Conservation (phyloP, 140 eudicot genomes). For the Erigeron philadelphicus region DNA sequence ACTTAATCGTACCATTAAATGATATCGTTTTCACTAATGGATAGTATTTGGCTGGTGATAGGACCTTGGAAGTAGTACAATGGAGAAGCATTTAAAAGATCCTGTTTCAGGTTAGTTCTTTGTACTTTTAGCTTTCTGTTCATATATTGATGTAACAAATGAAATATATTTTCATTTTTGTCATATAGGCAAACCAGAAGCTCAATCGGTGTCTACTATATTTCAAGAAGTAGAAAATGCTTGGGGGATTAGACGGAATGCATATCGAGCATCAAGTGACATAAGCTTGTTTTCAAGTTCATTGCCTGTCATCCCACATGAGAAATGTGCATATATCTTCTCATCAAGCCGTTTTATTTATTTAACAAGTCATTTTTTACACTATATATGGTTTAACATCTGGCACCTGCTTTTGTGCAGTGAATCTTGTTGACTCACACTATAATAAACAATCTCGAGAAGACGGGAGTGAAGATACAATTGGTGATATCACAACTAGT, state of each 20-base stretch:
- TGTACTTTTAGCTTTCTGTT: neutral
- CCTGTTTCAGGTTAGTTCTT: slow-evolving; percentile 32
- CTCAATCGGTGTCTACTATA: slow-evolving; percentile 28
- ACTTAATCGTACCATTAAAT: neutral
- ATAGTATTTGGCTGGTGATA: slow-evolving; percentile 24
- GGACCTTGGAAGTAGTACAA: slow-evolving; percentile 30
- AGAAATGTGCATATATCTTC: slow-evolving; percentile 43
- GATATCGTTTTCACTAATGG: slow-evolving; percentile 22
- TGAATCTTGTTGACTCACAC: slow-evolving; percentile 32
- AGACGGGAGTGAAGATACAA: slow-evolving; percentile 43
- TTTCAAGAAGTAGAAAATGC: slow-evolving; percentile 43
- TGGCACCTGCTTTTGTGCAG: slow-evolving; percentile 31
- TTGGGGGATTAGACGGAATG: slow-evolving; percentile 41
- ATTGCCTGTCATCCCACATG: slow-evolving; percentile 65
- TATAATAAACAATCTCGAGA: slow-evolving; percentile 41
- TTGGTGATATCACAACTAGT: slow-evolving; percentile 42
- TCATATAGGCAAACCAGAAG: slow-evolving; percentile 32
- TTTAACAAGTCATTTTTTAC: neutral
- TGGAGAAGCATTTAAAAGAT: slow-evolving; percentile 42
- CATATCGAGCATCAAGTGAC: slow-evolving; percentile 54
- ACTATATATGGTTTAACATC: slow-evolving; percentile 1
- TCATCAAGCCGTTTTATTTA: neutral
- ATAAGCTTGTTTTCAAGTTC: slow-evolving; percentile 81
- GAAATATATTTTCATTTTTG: neutral
- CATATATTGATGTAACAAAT: slow-evolving; percentile 3